These are phyloP conservation scores for Trichosanthes truncata DNA, from an alignment of 306 rosid genomes.

Conservation along the genomic window DNA sequence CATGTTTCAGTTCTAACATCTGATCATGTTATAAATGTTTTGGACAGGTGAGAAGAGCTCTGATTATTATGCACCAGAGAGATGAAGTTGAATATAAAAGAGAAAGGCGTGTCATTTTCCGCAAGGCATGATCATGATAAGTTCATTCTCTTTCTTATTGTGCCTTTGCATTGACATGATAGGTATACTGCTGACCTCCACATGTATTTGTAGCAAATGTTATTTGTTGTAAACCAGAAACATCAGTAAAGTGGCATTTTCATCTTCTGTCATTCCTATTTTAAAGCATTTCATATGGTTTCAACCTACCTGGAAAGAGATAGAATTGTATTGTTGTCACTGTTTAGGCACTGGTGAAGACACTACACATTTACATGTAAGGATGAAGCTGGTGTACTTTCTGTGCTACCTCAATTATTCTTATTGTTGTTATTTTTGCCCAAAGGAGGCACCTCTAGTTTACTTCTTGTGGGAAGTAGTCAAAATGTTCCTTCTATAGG, in stretches of 20 bases:
- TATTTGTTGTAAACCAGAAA: not conserved
- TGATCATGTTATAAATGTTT: not conserved
- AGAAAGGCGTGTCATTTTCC: constrained; percentile 64
- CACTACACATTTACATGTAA: not conserved
- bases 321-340: not conserved
- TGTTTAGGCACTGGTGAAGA: not conserved
- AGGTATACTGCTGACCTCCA: not conserved
- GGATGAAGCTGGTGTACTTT: not conserved
- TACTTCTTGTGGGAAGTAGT: not conserved
- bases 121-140: constrained; percentile 46
- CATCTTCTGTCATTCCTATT: not conserved
- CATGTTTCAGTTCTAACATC: not conserved
- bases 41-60: constrained; percentile 94
- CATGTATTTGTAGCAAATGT: not conserved
- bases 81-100: constrained; percentile 98
- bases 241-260: constrained; percentile 4
- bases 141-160: not conserved
- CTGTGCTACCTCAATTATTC: not conserved
- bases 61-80: constrained; percentile 92
- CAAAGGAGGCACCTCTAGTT: not conserved
- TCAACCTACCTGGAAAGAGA: not conserved
- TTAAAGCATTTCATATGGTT: not conserved
- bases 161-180: not conserved
- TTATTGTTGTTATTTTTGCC: not conserved
- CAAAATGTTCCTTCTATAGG: too few relatives aligned